A percentile compares a stretch with the other conserved stretches of the same genome.
Evolutionary conservation across 495 filamentous ascomycete genomes (phyloP).

Genomic region (Trichoderma virens): DNA sequence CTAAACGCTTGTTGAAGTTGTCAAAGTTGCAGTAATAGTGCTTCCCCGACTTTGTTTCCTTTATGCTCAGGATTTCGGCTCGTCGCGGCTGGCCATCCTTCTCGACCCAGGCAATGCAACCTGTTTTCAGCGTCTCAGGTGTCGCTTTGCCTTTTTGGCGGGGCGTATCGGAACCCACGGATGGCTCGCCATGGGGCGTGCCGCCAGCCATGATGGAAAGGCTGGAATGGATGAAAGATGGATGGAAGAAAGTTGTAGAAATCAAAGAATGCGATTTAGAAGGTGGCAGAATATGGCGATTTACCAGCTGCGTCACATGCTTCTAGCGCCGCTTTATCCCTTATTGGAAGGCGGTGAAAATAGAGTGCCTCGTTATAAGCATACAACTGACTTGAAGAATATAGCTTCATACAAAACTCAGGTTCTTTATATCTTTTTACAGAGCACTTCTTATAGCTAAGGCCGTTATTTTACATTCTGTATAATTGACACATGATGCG

Average conservation of each 20-base stretch:
- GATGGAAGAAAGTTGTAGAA: constrained; percentile 17
- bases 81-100: constrained; percentile 76
- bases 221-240: constrained; percentile 16
- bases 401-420: not conserved
- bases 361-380: not conserved
- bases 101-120: constrained; percentile 43
- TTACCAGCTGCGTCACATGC: not conserved
- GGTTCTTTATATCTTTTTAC: not conserved
- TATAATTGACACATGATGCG: not conserved
- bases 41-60: constrained; percentile 71
- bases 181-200: constrained; percentile 30
- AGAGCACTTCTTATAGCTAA: not conserved
- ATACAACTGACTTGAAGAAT: not conserved
- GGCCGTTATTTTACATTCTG: not conserved
- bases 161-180: constrained; percentile 42
- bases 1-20: constrained; percentile 98
- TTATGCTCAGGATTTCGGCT: constrained; percentile 88
- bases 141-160: constrained; percentile 71
- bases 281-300: not conserved
- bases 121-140: constrained; percentile 57
- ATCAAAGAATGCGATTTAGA: not conserved
- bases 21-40: constrained; percentile 97
- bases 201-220: constrained; percentile 30
- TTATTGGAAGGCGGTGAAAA: not conserved
- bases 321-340: not conserved